Evolutionary conservation across 768 basidiomycete genomes (phyloP).

Genomic region (Lentinula guzmanii): DNA sequence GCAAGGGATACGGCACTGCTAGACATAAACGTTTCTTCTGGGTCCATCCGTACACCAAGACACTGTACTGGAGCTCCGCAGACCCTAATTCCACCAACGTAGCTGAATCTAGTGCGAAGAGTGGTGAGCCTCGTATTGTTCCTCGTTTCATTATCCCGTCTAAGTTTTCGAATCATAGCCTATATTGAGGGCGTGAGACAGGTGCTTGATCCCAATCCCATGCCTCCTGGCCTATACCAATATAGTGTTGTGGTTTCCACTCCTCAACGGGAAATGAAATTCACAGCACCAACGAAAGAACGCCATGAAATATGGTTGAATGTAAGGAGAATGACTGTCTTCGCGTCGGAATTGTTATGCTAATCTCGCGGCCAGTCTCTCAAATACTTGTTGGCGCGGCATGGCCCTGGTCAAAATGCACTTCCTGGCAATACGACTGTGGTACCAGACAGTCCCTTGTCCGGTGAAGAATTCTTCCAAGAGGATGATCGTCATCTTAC

Average conservation of each 20-base stretch:
- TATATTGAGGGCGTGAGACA: slow-evolving; percentile 90
- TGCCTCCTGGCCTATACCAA: slow-evolving; percentile 89
- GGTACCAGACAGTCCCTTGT: slow-evolving; percentile 44
- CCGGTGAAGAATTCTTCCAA: slow-evolving; percentile 33
- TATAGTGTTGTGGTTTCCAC: slow-evolving; percentile 93
- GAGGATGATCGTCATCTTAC: slow-evolving; percentile 48
- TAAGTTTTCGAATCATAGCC: slow-evolving; percentile 37
- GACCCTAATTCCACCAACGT: slow-evolving; percentile 89
- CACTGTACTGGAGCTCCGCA: slow-evolving; percentile 92
- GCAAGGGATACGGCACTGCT: slow-evolving; percentile 85
- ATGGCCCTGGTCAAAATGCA: slow-evolving; percentile 30
- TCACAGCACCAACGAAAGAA: slow-evolving; percentile 94
- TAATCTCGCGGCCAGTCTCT: slow-evolving; percentile 55
- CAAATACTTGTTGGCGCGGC: slow-evolving; percentile 82
- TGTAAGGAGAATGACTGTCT: slow-evolving; percentile 37
- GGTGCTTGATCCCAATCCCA: slow-evolving; percentile 93
- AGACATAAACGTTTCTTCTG: slow-evolving; percentile 97
- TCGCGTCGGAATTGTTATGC: slow-evolving; percentile 8
- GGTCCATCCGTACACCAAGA: slow-evolving; percentile 99
- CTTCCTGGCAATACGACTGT: slow-evolving; percentile 31
- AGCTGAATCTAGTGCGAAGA: slow-evolving; percentile 92
- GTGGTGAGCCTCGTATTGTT: slow-evolving; percentile 60
- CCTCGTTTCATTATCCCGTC: slow-evolving; percentile 7
- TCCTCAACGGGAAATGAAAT: slow-evolving; percentile 94
- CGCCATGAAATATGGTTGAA: slow-evolving; percentile 96